These are phyloP conservation scores for Syzygium malaccense DNA, from an alignment of 441 rosid species.

Conservation along the genomic window DNA sequence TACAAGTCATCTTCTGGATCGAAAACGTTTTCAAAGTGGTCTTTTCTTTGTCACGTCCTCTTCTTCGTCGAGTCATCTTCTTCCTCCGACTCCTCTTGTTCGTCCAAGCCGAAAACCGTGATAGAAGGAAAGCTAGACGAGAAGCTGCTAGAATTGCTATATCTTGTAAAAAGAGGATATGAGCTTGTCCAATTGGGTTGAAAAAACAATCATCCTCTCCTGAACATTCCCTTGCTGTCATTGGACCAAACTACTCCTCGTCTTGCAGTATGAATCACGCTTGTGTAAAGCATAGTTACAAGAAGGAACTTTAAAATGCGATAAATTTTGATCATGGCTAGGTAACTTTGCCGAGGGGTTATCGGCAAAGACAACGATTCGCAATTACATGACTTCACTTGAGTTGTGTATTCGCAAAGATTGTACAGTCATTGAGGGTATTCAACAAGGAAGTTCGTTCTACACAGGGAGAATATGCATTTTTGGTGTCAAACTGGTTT, in stretches of 20 bases:
- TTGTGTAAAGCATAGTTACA: background rate
- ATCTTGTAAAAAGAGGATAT: background rate
- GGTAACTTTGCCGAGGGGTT: background rate
- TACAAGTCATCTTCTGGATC: too few relatives aligned
- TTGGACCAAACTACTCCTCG: background rate
- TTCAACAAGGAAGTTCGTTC: background rate
- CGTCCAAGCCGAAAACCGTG: too few relatives aligned
- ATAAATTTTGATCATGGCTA: background rate
- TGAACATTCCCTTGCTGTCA: background rate
- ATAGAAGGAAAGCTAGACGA: background rate
- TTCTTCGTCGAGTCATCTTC: too few relatives aligned
- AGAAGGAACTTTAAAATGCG: background rate
- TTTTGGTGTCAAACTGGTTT: background rate
- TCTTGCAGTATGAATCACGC: background rate
- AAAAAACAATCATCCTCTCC: background rate
- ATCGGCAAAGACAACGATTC: background rate
- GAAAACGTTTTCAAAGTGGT: too few relatives aligned
- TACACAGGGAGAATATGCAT: background rate
- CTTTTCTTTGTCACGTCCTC: too few relatives aligned
- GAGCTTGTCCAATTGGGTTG: background rate
- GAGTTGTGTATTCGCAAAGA: background rate
- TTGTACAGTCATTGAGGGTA: background rate
- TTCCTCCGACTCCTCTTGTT: too few relatives aligned
- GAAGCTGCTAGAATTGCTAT: background rate
- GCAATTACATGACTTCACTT: background rate